Conservation (phyloP, 441 rosid genomes). For the Raphanus hybrid region DNA sequence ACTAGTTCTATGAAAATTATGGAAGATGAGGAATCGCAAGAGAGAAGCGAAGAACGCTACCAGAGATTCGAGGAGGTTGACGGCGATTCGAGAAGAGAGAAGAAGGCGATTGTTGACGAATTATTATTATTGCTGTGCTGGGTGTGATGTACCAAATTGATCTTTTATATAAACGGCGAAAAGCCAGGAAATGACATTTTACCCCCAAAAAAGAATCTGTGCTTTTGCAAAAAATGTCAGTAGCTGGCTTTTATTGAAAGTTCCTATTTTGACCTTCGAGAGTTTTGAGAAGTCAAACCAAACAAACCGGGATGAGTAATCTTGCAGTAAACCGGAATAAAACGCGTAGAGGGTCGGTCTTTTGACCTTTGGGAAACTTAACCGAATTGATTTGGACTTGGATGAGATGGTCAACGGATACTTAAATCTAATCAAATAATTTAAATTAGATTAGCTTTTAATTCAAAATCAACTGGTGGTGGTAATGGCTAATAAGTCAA, state of each 20-base stretch:
- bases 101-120: conserved; percentile 8
- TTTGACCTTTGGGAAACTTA: background rate
- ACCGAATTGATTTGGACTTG: background rate
- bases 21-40: conserved; percentile 10
- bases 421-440: background rate
- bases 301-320: conserved; percentile 27
- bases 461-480: background rate
- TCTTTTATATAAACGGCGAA: conserved; percentile 6
- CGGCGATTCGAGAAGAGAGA: conserved; percentile 30
- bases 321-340: conserved; percentile 13
- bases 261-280: conserved; percentile 40
- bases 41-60: conserved; percentile 27
- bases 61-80: conserved; percentile 34
- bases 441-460: background rate
- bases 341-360: background rate
- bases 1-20: conserved; percentile 7
- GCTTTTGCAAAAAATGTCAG: background rate
- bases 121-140: background rate
- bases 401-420: conserved; percentile 1
- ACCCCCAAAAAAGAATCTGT: background rate
- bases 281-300: conserved; percentile 35
- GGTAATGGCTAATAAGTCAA: background rate
- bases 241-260: background rate
- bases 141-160: conserved; percentile 10
- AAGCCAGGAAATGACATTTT: conserved; percentile 8